These are phyloP conservation scores for Paraurostyla sp. DNA, from an alignment of 73 alveolate genomes.

Conservation along the genomic window DNA sequence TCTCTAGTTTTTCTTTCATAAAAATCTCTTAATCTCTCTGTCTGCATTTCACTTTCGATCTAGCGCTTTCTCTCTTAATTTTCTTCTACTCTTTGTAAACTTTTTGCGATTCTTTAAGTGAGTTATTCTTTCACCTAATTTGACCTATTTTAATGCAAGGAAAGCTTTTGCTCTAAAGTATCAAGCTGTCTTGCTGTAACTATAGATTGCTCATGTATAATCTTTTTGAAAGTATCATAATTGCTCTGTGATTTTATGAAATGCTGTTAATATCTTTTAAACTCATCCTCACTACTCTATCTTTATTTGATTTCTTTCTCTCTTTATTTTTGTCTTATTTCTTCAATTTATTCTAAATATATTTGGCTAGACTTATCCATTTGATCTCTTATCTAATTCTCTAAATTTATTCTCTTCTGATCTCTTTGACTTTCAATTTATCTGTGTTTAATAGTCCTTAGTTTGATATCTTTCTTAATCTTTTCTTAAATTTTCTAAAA, in stretches of 20 bases:
- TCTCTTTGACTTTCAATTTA: neutral
- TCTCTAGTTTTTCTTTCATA: neutral
- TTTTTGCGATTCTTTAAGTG: neutral
- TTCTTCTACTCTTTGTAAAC: neutral
- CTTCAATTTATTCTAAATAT: neutral
- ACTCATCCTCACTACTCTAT: neutral
- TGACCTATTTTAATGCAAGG: neutral
- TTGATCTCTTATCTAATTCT: neutral
- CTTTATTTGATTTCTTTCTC: neutral
- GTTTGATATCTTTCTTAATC: constrained; percentile 15
- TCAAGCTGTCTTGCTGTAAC: neutral
- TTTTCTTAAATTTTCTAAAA: neutral
- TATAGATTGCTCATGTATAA: neutral
- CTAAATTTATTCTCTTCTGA: neutral
- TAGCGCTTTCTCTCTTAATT: neutral
- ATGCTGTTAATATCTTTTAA: neutral
- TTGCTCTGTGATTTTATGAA: neutral
- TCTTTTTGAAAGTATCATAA: neutral
- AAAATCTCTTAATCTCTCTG: neutral
- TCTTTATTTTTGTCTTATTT: neutral
- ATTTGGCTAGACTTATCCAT: neutral
- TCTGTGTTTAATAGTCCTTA: neutral
- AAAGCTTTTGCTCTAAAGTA: neutral
- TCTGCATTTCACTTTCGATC: neutral
- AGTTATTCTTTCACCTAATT: neutral